Evolutionary conservation across 1,284 basidiomycete genomes (phyloP).

Genomic region (Ganoderma resinaceum): DNA sequence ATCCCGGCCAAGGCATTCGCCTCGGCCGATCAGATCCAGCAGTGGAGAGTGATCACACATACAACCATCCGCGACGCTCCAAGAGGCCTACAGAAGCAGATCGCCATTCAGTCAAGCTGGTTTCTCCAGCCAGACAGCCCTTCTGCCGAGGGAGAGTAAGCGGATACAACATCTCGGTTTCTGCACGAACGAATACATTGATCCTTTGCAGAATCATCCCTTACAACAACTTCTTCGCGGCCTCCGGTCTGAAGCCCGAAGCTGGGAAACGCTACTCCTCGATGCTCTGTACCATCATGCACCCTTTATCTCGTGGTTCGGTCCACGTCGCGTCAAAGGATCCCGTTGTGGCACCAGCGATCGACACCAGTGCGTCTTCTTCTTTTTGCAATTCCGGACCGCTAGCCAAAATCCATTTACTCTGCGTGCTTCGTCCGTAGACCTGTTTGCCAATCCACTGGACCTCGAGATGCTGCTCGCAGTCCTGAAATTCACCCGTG

Average conservation of each 20-base stretch:
- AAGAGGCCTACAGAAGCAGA: conserved; percentile 11
- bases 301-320: conserved; percentile 22
- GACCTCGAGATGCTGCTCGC: conserved; percentile 31
- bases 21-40: conserved; percentile 2
- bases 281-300: conserved; percentile 10
- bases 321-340: conserved; percentile 47
- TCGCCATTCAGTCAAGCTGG: conserved; percentile 21
- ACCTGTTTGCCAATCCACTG: conserved; percentile 20
- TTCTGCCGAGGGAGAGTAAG: conserved; percentile 21
- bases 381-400: not conserved
- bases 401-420: not conserved
- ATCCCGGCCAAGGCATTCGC: conserved; percentile 14
- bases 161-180: not conserved
- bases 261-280: conserved; percentile 20
- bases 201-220: conserved; percentile 11
- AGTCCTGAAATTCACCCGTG: conserved; percentile 21
- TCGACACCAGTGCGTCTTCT: conserved; percentile 45
- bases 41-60: conserved; percentile 9
- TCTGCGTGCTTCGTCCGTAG: not conserved
- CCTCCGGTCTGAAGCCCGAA: conserved; percentile 13
- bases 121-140: conserved; percentile 9
- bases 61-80: conserved; percentile 5
- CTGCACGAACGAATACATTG: not conserved
- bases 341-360: conserved; percentile 47
- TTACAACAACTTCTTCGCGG: conserved; percentile 20